Evolutionary conservation across 2,329 filamentous ascomycete species (phyloP), one percentile per base, ranked within the genome.

Genomic region (Colletotrichum salicis): DNA sequence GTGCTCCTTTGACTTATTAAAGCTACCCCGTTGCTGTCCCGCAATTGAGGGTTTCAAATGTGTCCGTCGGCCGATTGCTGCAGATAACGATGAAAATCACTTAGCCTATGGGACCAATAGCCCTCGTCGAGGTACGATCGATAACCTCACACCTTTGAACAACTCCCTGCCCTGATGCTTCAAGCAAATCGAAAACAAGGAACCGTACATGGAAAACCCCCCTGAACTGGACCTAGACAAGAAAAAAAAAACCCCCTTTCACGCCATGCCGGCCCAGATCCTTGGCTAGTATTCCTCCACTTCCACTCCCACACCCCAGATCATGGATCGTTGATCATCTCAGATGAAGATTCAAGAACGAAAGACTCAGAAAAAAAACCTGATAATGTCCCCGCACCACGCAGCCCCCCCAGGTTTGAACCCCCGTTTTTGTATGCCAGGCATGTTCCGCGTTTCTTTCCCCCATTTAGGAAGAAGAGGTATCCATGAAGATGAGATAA

Each of bases 251-350:
- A 64, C 55, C n/a, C n/a, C n/a, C 60, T 61, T 70, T 70, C 70
- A 64, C 29, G 45, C 60, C 65, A 64, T 72, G 70, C 70, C 55
- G 41, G 51, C 59, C 70, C 65, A 64, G 66, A 24, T 55, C 66
- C 65, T 70, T 64, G 60, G 65, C 55, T 48, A 19, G 29, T 69
- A 29, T 22, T 19, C 57, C 41, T 33, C 55, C 27, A 54, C 60
- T 63, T 29, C 31, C 29, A 54, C 24, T 19, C 33, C 33, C 33
- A 64, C 54, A 56, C 15, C 33, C 33, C 51, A 64, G 59, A 56
- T 72, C 70, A 37, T 59, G 13, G 10, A 22, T 48, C 19, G 19
- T 48, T 48, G 59, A 70, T 71, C 65, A 64, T 71, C 60, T 56
- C 65, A 69, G 54, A 70, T 64, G 59, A 52, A 59, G 48, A 54